Percentiles rank a stretch among this genome's conserved stretches.
Conservation (phyloP, 1,284 basidiomycete species). For the Boletellus deceptivus region DNA sequence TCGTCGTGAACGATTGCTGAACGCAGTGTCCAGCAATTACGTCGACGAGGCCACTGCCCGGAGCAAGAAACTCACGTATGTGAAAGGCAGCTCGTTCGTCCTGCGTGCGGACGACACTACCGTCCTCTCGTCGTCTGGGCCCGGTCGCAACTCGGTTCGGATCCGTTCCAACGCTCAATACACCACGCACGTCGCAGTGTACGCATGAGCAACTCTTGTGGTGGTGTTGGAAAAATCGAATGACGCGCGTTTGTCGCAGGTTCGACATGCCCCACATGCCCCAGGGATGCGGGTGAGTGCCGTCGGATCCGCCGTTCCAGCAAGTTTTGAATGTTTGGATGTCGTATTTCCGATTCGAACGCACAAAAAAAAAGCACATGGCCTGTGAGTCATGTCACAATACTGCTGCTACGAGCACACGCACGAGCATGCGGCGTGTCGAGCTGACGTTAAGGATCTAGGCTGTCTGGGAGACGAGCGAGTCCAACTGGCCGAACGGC, state of each 20-base stretch:
- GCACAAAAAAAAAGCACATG: constrained; percentile 39
- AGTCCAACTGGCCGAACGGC: constrained; percentile 48
- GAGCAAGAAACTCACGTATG: constrained; percentile 47
- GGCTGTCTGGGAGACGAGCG: constrained; percentile 53
- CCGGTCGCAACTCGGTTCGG: constrained; percentile 61
- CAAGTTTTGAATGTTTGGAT: neutral
- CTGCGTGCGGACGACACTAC: constrained; percentile 54
- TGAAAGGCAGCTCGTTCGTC: constrained; percentile 46
- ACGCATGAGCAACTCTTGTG: constrained; percentile 21
- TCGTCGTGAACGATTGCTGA: neutral
- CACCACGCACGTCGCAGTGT: constrained; percentile 57
- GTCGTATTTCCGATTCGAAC: neutral
- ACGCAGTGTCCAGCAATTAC: constrained; percentile 44
- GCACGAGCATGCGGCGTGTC: neutral
- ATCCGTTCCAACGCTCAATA: constrained; percentile 52
- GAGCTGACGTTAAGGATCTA: constrained; percentile 12
- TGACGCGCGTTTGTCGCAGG: constrained; percentile 18
- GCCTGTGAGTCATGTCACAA: constrained; percentile 32
- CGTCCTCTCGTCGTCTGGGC: constrained; percentile 42
- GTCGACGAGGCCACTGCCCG: constrained; percentile 46
- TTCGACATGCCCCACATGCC: constrained; percentile 48
- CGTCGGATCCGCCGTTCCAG: neutral
- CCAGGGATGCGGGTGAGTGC: constrained; percentile 61
- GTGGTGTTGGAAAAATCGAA: too few relatives aligned
- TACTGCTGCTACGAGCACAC: neutral